These are phyloP conservation scores for Solanum okadae DNA, from an alignment of 257 asterid genomes.

Conservation along the genomic window DNA sequence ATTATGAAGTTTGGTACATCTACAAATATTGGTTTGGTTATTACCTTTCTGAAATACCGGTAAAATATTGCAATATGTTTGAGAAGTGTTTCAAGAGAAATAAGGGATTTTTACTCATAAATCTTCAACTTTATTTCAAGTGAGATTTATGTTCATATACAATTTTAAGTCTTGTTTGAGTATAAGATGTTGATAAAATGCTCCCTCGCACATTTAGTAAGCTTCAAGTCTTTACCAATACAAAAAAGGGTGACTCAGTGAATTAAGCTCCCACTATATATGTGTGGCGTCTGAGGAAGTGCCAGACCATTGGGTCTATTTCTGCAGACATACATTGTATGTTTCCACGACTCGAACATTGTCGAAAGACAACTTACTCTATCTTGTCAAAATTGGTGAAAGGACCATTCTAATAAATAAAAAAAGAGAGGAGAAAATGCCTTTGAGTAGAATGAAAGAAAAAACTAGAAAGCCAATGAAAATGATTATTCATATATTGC, in stretches of 20 bases:
- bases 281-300: background rate
- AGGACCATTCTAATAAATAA: background rate
- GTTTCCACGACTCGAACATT: background rate
- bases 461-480: background rate
- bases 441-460: background rate
- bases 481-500: background rate
- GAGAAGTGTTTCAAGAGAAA: background rate
- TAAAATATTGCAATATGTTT: background rate
- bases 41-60: background rate
- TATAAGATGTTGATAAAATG: background rate
- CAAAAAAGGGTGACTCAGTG: constrained; percentile 14
- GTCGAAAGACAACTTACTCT: background rate
- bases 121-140: background rate
- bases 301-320: background rate
- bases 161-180: background rate
- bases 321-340: background rate
- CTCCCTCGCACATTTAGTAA: background rate
- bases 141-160: background rate
- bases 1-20: background rate
- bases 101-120: background rate
- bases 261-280: background rate
- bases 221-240: background rate
- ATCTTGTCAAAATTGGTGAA: background rate
- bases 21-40: background rate
- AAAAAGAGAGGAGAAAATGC: background rate